Conservation (phyloP, 495 filamentous ascomycete species). For the Penicillium herquei region DNA sequence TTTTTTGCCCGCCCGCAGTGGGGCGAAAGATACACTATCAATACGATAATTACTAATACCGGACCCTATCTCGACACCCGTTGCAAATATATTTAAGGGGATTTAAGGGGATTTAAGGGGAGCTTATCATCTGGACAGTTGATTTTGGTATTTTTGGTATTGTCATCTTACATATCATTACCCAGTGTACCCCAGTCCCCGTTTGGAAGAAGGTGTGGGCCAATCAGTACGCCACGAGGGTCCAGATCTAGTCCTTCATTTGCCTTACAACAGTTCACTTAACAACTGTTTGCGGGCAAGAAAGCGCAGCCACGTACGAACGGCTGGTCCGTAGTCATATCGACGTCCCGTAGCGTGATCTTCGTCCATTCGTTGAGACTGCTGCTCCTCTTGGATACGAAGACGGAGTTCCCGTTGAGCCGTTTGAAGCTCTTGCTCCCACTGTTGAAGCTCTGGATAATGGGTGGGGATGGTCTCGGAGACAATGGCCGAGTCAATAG, state of each 20-base stretch:
- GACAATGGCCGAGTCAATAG: constrained; percentile 31
- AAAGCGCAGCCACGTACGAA: constrained; percentile 44
- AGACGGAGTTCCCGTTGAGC: constrained; percentile 34
- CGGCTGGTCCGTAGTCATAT: constrained; percentile 48
- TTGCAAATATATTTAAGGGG: too few relatives aligned
- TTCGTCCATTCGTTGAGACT: constrained; percentile 40
- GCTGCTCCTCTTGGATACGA: constrained; percentile 44
- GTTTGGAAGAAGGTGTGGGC: constrained; percentile 9
- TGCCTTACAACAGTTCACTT: constrained; percentile 24
- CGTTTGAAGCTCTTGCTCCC: constrained; percentile 29
- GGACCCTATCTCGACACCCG: too few relatives aligned
- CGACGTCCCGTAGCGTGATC: constrained; percentile 44
- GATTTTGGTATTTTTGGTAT: too few relatives aligned
- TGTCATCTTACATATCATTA: too few relatives aligned
- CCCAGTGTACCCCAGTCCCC: too few relatives aligned
- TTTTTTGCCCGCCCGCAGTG: constrained; percentile 13
- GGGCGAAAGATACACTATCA: not conserved
- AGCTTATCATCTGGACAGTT: too few relatives aligned
- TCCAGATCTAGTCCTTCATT: constrained; percentile 5
- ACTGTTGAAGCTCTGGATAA: constrained; percentile 19
- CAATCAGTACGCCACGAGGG: constrained; percentile 34
- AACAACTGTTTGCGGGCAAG: constrained; percentile 42
- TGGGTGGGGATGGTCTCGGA: constrained; percentile 10
- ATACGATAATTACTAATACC: not conserved
- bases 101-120: too few relatives aligned